These are phyloP conservation scores for Candida tibetensis DNA, from an alignment of 805 yeast species.

Conservation along the genomic window DNA sequence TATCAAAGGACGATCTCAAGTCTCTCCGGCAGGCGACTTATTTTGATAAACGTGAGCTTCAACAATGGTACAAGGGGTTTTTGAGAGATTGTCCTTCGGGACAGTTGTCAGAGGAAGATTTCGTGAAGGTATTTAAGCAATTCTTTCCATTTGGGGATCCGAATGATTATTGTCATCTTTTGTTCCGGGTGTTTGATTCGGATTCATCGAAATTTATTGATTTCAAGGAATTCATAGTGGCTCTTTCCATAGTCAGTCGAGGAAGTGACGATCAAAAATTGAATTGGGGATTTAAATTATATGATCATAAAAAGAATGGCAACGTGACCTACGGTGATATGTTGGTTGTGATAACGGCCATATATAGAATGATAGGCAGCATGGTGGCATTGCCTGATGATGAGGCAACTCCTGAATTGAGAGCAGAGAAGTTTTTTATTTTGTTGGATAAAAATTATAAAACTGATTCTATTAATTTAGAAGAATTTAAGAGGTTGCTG, in stretches of 20 bases:
- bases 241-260: slow-evolving; percentile 80
- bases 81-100: slow-evolving; percentile 92
- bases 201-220: slow-evolving; percentile 80
- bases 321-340: slow-evolving; percentile 73
- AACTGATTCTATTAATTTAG: slow-evolving; percentile 62
- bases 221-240: slow-evolving; percentile 88
- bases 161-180: slow-evolving; percentile 79
- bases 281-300: slow-evolving; percentile 84
- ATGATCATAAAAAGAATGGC: slow-evolving; percentile 82
- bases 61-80: slow-evolving; percentile 98
- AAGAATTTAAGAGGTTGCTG: slow-evolving; percentile 80
- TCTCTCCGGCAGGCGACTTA: slow-evolving; percentile 81
- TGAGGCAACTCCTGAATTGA: slow-evolving; percentile 85
- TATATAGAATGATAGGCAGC: slow-evolving; percentile 93
- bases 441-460: slow-evolving; percentile 69
- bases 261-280: slow-evolving; percentile 83
- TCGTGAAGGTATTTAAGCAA: slow-evolving; percentile 88
- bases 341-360: slow-evolving; percentile 73
- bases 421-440: slow-evolving; percentile 78
- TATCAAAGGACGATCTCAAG: slow-evolving; percentile 85
- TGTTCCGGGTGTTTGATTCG: slow-evolving; percentile 85
- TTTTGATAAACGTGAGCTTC: slow-evolving; percentile 89
- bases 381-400: slow-evolving; percentile 88
- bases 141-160: slow-evolving; percentile 99
- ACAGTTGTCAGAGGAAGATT: slow-evolving; percentile 79